Conservation (phyloP, 2,329 filamentous ascomycete genomes). For the Elsinoe arachidis region DNA sequence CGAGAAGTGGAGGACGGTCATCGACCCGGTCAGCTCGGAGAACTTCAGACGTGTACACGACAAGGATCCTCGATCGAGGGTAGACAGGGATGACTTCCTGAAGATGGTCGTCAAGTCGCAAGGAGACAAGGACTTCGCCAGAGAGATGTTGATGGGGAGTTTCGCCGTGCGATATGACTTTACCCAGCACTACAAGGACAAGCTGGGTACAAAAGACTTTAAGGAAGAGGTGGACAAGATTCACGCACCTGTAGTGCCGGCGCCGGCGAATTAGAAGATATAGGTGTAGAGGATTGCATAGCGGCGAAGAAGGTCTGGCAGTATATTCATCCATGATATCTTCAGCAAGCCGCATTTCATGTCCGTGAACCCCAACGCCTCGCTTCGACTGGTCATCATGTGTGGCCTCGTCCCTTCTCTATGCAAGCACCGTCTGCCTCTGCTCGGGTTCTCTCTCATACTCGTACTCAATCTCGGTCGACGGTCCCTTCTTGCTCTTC, state of each 20-base stretch:
- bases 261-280: neutral
- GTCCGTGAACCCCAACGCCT: no score
- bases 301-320: neutral
- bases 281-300: neutral
- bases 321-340: neutral
- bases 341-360: neutral
- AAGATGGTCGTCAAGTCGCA: constrained; percentile 17
- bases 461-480: constrained; percentile 72
- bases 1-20: constrained; percentile 27
- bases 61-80: constrained; percentile 15
- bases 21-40: constrained; percentile 26
- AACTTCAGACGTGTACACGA: constrained; percentile 20
- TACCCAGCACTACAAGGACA: constrained; percentile 20
- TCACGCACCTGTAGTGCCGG: neutral
- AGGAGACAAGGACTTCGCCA: constrained; percentile 18
- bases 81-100: constrained; percentile 20
- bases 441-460: constrained; percentile 54
- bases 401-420: neutral
- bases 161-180: constrained; percentile 17
- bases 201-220: constrained; percentile 7
- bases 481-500: constrained; percentile 44
- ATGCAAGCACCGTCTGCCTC: constrained; percentile 27
- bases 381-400: neutral
- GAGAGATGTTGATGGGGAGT: constrained; percentile 20
- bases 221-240: constrained; percentile 7